Conservation (phyloP, 106 monocot species). For the Allium fistulosum region DNA sequence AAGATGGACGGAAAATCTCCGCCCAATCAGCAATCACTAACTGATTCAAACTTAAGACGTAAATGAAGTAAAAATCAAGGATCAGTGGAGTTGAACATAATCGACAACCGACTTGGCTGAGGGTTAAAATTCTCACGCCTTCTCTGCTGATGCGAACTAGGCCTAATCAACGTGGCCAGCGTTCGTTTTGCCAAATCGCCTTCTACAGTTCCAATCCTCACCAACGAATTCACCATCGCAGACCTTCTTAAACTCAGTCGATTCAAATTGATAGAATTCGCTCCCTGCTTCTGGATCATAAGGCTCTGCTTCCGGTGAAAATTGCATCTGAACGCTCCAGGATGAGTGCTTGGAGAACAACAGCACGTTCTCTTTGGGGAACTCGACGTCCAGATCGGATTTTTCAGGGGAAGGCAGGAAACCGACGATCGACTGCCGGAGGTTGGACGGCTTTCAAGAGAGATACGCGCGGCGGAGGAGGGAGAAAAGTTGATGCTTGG, state of each 20-base stretch:
- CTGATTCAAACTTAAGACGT: too few relatives aligned
- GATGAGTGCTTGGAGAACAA: conserved; percentile 18
- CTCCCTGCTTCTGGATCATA: too few relatives aligned
- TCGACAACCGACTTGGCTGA: conserved; percentile 9
- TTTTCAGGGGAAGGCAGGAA: background rate
- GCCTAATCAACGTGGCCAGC: conserved; percentile 10
- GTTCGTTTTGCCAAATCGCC: conserved; percentile 7
- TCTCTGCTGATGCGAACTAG: conserved; percentile 11
- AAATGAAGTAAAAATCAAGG: too few relatives aligned
- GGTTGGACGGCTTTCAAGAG: conserved; percentile 15
- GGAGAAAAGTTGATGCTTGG: background rate
- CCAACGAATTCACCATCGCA: conserved; percentile 15
- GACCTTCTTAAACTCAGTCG: conserved; percentile 5
- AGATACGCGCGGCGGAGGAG: conserved; percentile 20
- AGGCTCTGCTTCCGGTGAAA: background rate
- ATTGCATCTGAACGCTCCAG: conserved; percentile 19
- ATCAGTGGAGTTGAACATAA: background rate
- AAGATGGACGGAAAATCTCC: too few relatives aligned
- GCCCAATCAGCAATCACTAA: too few relatives aligned
- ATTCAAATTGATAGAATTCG: background rate
- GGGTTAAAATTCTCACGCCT: conserved; percentile 1
- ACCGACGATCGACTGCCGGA: conserved; percentile 26
- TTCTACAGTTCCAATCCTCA: conserved; percentile 12
- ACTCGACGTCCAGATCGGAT: background rate
- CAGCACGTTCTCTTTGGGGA: conserved; percentile 6